Percentiles rank a stretch among this genome's conserved stretches.
Evolutionary conservation across 331 rosid genomes (phyloP).

Genomic region (Acacia pycnantha): DNA sequence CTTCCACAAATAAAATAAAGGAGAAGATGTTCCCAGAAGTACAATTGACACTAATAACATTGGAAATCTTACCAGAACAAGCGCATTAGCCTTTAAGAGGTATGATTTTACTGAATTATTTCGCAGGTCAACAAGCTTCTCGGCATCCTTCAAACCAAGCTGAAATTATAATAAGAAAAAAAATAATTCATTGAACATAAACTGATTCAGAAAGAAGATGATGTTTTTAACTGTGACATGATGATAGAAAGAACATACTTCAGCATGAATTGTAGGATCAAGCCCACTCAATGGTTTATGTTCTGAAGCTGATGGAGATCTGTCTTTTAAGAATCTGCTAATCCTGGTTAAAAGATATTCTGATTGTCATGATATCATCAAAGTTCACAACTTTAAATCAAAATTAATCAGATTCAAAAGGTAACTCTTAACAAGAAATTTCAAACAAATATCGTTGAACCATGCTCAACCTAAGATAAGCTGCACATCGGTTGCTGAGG

Average conservation of each 20-base stretch:
- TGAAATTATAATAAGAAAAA: constrained; percentile 43
- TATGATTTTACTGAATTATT: constrained; percentile 62
- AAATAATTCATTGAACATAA: constrained; percentile 25
- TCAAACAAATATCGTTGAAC: constrained; percentile 13
- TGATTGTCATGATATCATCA: constrained; percentile 31
- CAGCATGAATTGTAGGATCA: constrained; percentile 95
- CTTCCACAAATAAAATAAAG: neutral
- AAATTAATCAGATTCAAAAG: constrained; percentile 13
- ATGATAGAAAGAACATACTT: constrained; percentile 53
- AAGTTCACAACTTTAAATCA: constrained; percentile 28
- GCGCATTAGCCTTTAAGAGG: constrained; percentile 77
- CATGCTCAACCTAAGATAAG: constrained; percentile 76
- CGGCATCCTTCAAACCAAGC: constrained; percentile 97
- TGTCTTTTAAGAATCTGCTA: constrained; percentile 56
- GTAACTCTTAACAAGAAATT: constrained; percentile 15
- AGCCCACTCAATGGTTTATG: constrained; percentile 80
- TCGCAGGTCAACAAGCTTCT: constrained; percentile 57
- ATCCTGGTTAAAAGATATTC: constrained; percentile 59
- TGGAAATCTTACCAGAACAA: constrained; percentile 60
- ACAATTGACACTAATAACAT: constrained; percentile 2
- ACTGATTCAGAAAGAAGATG: constrained; percentile 26
- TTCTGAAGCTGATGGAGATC: constrained; percentile 86
- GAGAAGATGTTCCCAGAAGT: constrained; percentile 1
- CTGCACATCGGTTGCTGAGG: constrained; percentile 79
- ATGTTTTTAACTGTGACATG: constrained; percentile 18